phyloP scores from a whole-genome alignment of 179 eudicot genomes.

The Beta lomatogona region DNA sequence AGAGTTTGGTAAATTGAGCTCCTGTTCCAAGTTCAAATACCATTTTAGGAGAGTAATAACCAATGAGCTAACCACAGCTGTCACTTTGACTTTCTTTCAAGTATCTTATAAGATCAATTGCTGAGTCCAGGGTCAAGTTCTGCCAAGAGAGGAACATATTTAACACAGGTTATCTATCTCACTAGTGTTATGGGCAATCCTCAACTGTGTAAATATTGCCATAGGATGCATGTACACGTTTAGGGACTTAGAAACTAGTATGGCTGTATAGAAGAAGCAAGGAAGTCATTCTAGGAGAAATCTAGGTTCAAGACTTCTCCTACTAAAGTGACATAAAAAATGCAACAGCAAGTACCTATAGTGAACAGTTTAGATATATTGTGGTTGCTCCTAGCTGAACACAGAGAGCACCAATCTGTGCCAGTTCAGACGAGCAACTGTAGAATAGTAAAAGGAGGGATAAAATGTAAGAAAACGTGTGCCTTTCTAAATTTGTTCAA shows the following conservation, averaged over 20 bases:
- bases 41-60: background rate
- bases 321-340: background rate
- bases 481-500: background rate
- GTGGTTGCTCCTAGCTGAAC: background rate
- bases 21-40: background rate
- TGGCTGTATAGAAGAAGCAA: background rate
- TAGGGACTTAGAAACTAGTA: background rate
- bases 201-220: background rate
- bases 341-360: background rate
- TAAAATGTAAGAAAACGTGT: background rate
- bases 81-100: background rate
- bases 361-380: background rate
- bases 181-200: background rate
- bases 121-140: background rate
- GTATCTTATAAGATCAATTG: background rate
- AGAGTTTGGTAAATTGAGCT: background rate
- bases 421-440: background rate
- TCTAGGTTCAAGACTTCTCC: background rate
- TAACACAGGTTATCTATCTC: background rate
- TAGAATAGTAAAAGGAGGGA: background rate
- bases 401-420: background rate
- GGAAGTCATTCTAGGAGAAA: background rate
- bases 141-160: background rate
- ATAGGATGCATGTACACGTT: background rate
- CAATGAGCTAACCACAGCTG: background rate